phyloP scores from a whole-genome alignment of 2,329 filamentous ascomycete genomes.

The Exophiala aquamarina region DNA sequence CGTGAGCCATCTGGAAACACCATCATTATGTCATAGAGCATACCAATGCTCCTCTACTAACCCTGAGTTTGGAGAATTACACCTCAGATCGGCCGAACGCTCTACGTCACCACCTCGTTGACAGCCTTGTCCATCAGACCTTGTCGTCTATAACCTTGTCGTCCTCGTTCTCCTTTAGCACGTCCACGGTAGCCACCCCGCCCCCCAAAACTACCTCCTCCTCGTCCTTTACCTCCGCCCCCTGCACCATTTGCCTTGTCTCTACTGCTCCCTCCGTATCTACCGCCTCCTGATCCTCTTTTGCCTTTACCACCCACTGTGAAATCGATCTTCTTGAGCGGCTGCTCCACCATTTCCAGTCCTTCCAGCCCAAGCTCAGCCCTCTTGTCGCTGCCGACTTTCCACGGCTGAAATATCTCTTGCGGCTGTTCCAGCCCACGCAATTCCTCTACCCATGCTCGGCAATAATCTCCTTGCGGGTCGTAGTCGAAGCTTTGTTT shows the following conservation, averaged over 20 bases:
- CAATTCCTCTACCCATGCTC: conserved; percentile 71
- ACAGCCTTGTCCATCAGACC: conserved; percentile 8
- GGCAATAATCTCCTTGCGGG: conserved; percentile 65
- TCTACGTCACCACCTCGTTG: too few relatives aligned
- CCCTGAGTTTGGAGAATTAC: too few relatives aligned
- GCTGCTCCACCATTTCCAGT: conserved; percentile 65
- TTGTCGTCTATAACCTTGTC: conserved; percentile 15
- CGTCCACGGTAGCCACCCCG: conserved; percentile 22
- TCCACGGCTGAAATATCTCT: conserved; percentile 70
- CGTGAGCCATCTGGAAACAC: too few relatives aligned
- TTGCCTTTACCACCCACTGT: conserved; percentile 48
- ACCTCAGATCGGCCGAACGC: too few relatives aligned
- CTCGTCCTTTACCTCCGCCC: conserved; percentile 20
- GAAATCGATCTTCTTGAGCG: conserved; percentile 66
- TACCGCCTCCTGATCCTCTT: conserved; percentile 35
- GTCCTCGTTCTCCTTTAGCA: conserved; percentile 15
- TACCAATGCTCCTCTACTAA: too few relatives aligned
- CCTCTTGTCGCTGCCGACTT: conserved; percentile 59
- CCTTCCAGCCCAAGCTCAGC: conserved; percentile 56
- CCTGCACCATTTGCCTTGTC: conserved; percentile 14
- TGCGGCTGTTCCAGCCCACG: conserved; percentile 46
- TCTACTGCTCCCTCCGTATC: conserved; percentile 27
- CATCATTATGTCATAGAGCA: too few relatives aligned
- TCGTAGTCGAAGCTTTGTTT: conserved; percentile 82
- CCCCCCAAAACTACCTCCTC: conserved; percentile 15